Base-by-base conservation (phyloP, 768 basidiomycete genomes). In the Galerina marginata region DNA sequence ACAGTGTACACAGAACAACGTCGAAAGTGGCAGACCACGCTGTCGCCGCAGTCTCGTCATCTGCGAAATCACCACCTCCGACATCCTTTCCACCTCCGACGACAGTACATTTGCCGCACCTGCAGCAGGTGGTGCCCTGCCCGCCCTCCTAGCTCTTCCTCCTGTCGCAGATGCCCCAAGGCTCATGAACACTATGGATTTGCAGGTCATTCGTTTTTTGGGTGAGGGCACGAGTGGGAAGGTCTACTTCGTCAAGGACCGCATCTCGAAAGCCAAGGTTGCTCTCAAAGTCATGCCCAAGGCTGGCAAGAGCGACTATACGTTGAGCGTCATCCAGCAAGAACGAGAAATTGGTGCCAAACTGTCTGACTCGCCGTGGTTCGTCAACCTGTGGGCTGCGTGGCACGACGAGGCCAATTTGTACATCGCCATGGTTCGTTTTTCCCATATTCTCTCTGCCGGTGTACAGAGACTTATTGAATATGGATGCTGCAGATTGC, bases 201-300 rank as follows among this genome's bases (percentile, higher is more conserved):
- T 70, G 43, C 60, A 62, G 26, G 53, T 67, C 40, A 29, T 75
- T 20, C 66, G 69, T 23, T 71, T 71, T 51, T 58, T 75, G 15
- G 69, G 73, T 43, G 68, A 68, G 43, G 74, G 73, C 2, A 65
- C 69, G 11, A 65, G 64, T 23, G 70, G 71, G 23, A 66, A 68
- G 50, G 72, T 74, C 6, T 75, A 69, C 48, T 63, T 66, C 45
- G 71, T 67, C 60, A 67, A 64, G 43, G 68, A 74, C 52, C 62
- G 49, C 9, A 59, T 68, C 9, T 63, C 72, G 6, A 63, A 60
- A 25, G 60, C 53, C 23, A 65, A 60, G 37, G 40, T 71, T 40
- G 75, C 75, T 3, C 58, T 76, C 12, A 76, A 76, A 62, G 69
- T 76, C 15, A 66, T 74, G n/a, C 56, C 61, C 15, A 70, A 72